Base-by-base conservation (phyloP, 1,284 basidiomycete genomes). In the Trametes hirsuta region DNA sequence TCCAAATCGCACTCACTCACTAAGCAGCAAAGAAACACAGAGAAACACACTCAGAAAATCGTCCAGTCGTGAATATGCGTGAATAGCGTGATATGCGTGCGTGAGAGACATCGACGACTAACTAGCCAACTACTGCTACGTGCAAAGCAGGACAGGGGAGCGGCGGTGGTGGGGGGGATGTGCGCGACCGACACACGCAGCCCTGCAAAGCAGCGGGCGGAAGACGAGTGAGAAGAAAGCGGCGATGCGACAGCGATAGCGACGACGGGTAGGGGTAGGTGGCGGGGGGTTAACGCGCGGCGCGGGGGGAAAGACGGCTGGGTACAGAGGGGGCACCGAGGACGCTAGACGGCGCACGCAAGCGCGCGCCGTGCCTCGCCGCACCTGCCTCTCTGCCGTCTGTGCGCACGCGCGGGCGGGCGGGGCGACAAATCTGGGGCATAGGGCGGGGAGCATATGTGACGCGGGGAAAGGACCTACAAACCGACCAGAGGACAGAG, bases 71-170 rank as follows among this genome's bases (percentile, higher is more conserved):
- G 60, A 62, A 65, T 53, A 56, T 52, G 53, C 64, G 58, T 65
- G 61, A 65, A 62, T 65, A 65, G 60, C 63, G 58, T 65, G 63
- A 65, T 65, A 65, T 58, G 63, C 64, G 55, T 59, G 18, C 18
- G 18, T 18, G 18, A 18, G 55, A 58, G 36, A 58, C 57, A 53
- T 62, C 64, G 53, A 65, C 63, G 50, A 65, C 60, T 54, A 55
- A 61, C 63, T 58, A 65, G 1, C 18, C 18, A 18, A 18, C 18
- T 18, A 18, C 18, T 18, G 18, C 64, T 48, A 62, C 57, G 55
- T 58, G 55, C 63, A 55, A 52, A 56, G 56, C 50, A 58, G 39
- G 51, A 34, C 24, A 9, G 34, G 36, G 49, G 21, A 15, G 39
- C 25, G 55, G 30, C 34, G 39, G 24, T 41, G 30, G 41, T n/a